A percentile compares a stretch with the other conserved stretches of the same genome.
Conservation (phyloP, 257 asterid genomes). For the Solanum rostratum region DNA sequence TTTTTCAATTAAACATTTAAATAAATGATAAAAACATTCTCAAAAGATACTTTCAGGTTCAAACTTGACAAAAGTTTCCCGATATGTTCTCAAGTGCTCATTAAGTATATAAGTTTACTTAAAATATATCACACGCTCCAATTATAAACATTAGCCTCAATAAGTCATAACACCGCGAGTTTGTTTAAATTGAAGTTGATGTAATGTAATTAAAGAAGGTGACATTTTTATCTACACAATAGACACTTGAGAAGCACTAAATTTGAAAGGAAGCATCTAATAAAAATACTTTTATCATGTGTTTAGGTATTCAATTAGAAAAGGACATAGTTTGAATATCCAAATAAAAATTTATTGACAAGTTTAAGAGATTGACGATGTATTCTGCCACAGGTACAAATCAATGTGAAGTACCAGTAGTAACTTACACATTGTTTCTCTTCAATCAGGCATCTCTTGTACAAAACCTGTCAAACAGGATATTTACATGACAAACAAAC, state of each 20-base stretch:
- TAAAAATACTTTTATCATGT: background rate
- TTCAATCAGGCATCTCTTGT: background rate
- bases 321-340: background rate
- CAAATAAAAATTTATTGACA: background rate
- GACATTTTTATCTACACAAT: background rate
- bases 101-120: background rate
- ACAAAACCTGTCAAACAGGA: background rate
- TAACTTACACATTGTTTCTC: background rate
- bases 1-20: background rate
- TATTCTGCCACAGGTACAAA: background rate
- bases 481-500: background rate
- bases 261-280: background rate
- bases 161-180: background rate
- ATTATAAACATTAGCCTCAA: background rate
- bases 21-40: background rate
- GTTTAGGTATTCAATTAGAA: background rate
- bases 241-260: background rate
- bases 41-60: background rate
- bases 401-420: background rate
- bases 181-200: background rate
- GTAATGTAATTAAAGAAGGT: background rate
- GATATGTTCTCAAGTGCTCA: background rate
- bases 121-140: background rate
- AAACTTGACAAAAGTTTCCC: background rate
- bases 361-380: background rate